phyloP scores from a whole-genome alignment of 2,329 filamentous ascomycete genomes.

The Ophiocordyceps polyrhachis-furcata region DNA sequence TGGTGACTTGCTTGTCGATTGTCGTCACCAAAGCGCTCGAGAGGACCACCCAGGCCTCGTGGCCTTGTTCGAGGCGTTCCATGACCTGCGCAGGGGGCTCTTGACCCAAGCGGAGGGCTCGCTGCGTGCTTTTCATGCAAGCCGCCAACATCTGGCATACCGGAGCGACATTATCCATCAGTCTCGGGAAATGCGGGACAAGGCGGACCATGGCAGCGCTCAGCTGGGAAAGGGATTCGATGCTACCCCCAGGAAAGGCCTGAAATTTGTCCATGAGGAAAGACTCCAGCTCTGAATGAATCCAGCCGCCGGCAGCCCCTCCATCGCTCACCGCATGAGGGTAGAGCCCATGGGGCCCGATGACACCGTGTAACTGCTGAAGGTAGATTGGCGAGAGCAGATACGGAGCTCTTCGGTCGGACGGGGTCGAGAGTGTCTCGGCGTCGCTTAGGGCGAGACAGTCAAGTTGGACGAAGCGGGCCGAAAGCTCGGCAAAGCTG shows the following conservation, averaged over 20 bases:
- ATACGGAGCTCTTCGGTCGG: slow-evolving; percentile 6
- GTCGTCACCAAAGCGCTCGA: slow-evolving; percentile 23
- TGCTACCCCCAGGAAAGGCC: slow-evolving; percentile 19
- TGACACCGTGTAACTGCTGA: slow-evolving; percentile 18
- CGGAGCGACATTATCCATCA: slow-evolving; percentile 23
- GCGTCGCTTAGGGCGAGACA: slow-evolving; percentile 6
- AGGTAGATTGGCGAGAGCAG: slow-evolving; percentile 21
- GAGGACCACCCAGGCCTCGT: slow-evolving; percentile 23
- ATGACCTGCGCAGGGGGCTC: slow-evolving; percentile 9
- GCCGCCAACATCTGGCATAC: slow-evolving; percentile 17
- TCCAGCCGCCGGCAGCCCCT: slow-evolving; percentile 2
- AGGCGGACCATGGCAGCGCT: slow-evolving; percentile 20
- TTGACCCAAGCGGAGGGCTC: slow-evolving; percentile 6
- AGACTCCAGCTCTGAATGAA: slow-evolving; percentile 6
- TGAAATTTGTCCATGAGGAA: slow-evolving; percentile 27
- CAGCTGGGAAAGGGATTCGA: slow-evolving; percentile 23
- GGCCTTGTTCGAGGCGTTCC: slow-evolving; percentile 18
- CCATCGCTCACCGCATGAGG: slow-evolving; percentile 4
- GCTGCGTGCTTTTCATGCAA: slow-evolving; percentile 13
- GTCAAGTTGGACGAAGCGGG: slow-evolving; percentile 33
- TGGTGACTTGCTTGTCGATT: slow-evolving; percentile 37
- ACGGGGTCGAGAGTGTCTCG: not conserved
- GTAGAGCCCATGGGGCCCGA: slow-evolving; percentile 5
- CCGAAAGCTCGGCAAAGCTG: slow-evolving; percentile 29
- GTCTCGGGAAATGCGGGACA: slow-evolving; percentile 25